Conservation (phyloP, 192 early-diverging fungal genomes). For the Rhizophlyctis rosea region DNA sequence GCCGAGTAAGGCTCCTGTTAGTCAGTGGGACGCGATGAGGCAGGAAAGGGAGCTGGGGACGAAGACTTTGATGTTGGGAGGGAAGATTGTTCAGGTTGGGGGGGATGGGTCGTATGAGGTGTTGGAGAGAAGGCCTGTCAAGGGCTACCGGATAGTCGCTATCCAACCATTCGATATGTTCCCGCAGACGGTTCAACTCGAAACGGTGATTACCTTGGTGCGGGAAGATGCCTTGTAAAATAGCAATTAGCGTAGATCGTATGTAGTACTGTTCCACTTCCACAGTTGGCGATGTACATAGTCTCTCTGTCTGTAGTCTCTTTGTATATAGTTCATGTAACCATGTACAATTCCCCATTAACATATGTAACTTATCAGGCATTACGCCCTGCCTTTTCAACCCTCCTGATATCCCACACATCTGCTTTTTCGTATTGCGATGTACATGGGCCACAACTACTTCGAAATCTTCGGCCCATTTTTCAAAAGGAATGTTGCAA, state of each 20-base stretch:
- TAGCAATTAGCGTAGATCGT: too few species aligned
- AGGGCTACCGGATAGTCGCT: conserved; percentile 54
- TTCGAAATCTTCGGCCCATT: conserved; percentile 22
- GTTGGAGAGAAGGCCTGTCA: conserved; percentile 16
- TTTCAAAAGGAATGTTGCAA: conserved; percentile 38
- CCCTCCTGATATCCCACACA: too few species aligned
- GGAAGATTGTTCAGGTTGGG: conserved; percentile 14
- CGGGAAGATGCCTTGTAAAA: too few species aligned
- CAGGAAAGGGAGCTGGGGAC: background rate
- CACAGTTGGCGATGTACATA: too few species aligned
- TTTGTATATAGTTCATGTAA: too few species aligned
- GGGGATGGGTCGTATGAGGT: background rate
- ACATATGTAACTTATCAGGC: too few species aligned
- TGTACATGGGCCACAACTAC: too few species aligned
- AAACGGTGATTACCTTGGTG: conserved; percentile 63
- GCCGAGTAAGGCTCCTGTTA: background rate
- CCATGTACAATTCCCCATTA: too few species aligned
- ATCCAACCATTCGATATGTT: conserved; percentile 73
- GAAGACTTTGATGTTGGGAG: conserved; percentile 17
- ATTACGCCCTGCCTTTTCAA: too few species aligned
- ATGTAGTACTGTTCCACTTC: too few species aligned
- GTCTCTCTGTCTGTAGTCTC: too few species aligned
- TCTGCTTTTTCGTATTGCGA: too few species aligned
- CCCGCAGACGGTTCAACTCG: conserved; percentile 67
- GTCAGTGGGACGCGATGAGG: background rate